phyloP scores from a whole-genome alignment of 345 rosid genomes.

The Balakata baccata region DNA sequence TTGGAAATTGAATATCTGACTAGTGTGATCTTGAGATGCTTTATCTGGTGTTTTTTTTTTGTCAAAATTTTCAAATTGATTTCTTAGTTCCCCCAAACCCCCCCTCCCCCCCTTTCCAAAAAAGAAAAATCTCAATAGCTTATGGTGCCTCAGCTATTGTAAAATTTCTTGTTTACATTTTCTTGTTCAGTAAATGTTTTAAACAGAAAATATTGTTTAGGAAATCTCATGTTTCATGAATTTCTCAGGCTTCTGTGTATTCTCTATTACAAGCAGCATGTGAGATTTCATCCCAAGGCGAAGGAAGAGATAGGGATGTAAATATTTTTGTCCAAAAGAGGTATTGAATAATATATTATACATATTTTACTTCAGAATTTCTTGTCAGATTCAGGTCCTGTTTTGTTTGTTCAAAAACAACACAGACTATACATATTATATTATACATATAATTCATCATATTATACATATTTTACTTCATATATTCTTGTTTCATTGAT shows the following conservation, averaged over 20 bases:
- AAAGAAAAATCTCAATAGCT: background rate
- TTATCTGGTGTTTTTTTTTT: background rate
- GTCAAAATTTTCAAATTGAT: background rate
- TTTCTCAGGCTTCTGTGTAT: constrained; percentile 74
- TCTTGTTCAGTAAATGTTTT: background rate
- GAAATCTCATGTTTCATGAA: constrained; percentile 31
- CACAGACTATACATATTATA: too few relatives aligned
- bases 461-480: background rate
- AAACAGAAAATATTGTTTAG: constrained; percentile 12
- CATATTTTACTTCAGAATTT: too few relatives aligned
- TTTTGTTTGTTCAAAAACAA: too few relatives aligned
- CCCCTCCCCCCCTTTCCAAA: too few relatives aligned
- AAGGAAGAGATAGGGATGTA: constrained; percentile 66
- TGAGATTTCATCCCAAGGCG: constrained; percentile 75
- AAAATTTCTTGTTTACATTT: background rate
- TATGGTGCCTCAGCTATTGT: background rate
- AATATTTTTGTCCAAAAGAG: constrained; percentile 78
- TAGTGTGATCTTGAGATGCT: background rate
- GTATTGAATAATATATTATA: constrained; percentile 31
- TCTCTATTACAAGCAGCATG: constrained; percentile 84
- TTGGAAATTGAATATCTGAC: background rate
- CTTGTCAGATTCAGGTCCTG: too few relatives aligned
- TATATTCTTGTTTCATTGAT: background rate
- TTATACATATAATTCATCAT: too few relatives aligned
- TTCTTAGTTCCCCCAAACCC: too few relatives aligned